phyloP scores from a whole-genome alignment of 2,329 filamentous ascomycete species.

The Neonectria hederae region DNA sequence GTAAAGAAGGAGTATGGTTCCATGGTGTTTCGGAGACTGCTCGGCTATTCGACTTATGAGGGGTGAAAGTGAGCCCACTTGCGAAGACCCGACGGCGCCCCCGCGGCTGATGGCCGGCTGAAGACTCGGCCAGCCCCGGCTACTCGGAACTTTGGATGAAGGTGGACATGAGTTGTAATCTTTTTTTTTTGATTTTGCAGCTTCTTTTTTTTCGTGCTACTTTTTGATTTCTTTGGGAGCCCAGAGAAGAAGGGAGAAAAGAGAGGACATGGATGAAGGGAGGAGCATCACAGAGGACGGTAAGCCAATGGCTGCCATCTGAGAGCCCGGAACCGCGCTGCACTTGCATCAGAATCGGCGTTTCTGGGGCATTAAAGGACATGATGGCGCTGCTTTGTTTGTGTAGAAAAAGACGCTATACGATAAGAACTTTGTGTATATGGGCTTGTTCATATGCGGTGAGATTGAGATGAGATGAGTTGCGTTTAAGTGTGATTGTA shows the following conservation, averaged over 20 bases:
- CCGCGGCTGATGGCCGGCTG: conserved; percentile 32
- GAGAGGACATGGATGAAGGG: conserved; percentile 9
- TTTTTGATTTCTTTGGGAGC: conserved; percentile 8
- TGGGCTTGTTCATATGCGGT: background rate
- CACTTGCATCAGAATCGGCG: conserved; percentile 45
- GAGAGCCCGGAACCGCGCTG: conserved; percentile 24
- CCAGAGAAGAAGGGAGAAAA: conserved; percentile 10
- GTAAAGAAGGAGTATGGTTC: conserved; percentile 25
- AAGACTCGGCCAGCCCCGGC: conserved; percentile 18
- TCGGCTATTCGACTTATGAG: conserved; percentile 35
- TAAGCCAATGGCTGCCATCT: conserved; percentile 9
- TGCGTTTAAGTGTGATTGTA: background rate
- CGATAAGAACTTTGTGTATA: conserved; percentile 9
- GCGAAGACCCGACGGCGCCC: conserved; percentile 24
- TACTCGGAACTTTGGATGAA: conserved; percentile 10
- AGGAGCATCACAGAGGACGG: conserved; percentile 20
- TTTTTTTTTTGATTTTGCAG: background rate
- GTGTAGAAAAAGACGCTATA: conserved; percentile 25
- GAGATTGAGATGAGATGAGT: background rate
- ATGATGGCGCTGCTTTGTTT: conserved; percentile 41
- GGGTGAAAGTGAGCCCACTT: conserved; percentile 26
- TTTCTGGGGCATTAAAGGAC: conserved; percentile 43
- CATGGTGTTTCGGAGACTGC: conserved; percentile 31
- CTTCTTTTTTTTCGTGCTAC: conserved; percentile 2
- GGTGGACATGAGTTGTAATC: background rate